Evolutionary conservation across 78 protist genomes (phyloP), one percentile per base, ranked within the genome.

Genomic region (slime mould (Dictyostelium discoideum)): DNA sequence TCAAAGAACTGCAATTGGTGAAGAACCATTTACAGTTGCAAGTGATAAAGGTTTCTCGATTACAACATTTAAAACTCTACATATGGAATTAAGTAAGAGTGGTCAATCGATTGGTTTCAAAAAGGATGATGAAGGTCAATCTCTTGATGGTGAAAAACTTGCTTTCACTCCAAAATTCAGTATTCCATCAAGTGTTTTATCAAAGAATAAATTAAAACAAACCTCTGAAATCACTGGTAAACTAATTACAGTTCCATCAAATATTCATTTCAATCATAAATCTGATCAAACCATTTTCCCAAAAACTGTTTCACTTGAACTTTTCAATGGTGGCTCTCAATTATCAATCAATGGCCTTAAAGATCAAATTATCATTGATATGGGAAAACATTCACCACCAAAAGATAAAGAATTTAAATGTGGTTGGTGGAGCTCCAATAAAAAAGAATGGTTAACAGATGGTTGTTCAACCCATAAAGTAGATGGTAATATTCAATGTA

Each of bases 1-100:
- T 3, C 39, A 24, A 16, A 48, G 88, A 40, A 5, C 67, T 1
- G 22, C 63, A 1, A 54, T 26, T 54, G 95, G 95, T 50, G 95
- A 90, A 73, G 84, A 82, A 13, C 57, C 88, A 39, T 5, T 29
- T 2, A 67, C 50, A 2, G 50, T 90, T 7, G 24, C 88, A 18
- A 20, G 32, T 46, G 81, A 8, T 32, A 72, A 90, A 2, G 95
- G 95, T 39, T 50, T 90, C n/a, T 72, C 95, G 2, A 80, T 90
- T 69, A 57, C 95, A 42, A 82, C 88, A 0, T 90, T 82, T 26
- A 90, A 90, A 73, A 22, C 63, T 18, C 46, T 32, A 7, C 60
- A 82, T 4, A 3, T 16, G 11, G 39, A 14, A 11, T 13, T 90
- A 29, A 40, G 44, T 18, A 26, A 9, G 4, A 67, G 18, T 11